Evolutionary conservation across 2,329 filamentous ascomycete species (phyloP).

Genomic region (Penicillium sp.): DNA sequence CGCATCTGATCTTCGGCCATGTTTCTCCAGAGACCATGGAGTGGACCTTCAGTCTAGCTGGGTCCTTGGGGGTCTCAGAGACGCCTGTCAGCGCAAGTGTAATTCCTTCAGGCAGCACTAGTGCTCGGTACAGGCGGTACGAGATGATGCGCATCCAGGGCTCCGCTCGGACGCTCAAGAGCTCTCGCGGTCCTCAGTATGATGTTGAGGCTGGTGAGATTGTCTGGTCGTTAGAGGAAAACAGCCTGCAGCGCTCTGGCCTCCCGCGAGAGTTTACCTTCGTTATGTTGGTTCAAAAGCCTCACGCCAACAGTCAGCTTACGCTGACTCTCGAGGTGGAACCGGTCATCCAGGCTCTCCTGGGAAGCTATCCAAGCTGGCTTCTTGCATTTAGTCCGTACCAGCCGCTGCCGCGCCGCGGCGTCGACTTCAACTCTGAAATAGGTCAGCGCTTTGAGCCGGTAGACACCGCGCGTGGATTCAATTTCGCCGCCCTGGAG

Average conservation of each 20-base stretch:
- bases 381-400: constrained; percentile 45
- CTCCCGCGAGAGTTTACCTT: constrained; percentile 58
- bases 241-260: constrained; percentile 52
- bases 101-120: constrained; percentile 47
- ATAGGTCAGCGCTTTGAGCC: constrained; percentile 52
- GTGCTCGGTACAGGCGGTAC: constrained; percentile 49
- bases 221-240: constrained; percentile 57
- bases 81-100: constrained; percentile 48
- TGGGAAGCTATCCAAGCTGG: constrained; percentile 48
- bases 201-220: constrained; percentile 51
- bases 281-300: constrained; percentile 54
- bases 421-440: constrained; percentile 47
- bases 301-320: constrained; percentile 44
- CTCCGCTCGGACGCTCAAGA: constrained; percentile 48
- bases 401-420: constrained; percentile 41
- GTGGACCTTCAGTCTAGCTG: constrained; percentile 54
- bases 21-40: constrained; percentile 54
- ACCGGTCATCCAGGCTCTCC: constrained; percentile 47
- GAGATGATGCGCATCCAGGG: constrained; percentile 58
- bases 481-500: constrained; percentile 52
- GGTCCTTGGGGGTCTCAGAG: constrained; percentile 52
- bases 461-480: constrained; percentile 39
- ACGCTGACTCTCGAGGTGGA: constrained; percentile 48
- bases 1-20: constrained; percentile 54
- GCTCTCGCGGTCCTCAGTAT: constrained; percentile 39